These are phyloP conservation scores for Zasmidium cellare DNA, from an alignment of 2,329 filamentous ascomycete genomes.

Conservation along the genomic window DNA sequence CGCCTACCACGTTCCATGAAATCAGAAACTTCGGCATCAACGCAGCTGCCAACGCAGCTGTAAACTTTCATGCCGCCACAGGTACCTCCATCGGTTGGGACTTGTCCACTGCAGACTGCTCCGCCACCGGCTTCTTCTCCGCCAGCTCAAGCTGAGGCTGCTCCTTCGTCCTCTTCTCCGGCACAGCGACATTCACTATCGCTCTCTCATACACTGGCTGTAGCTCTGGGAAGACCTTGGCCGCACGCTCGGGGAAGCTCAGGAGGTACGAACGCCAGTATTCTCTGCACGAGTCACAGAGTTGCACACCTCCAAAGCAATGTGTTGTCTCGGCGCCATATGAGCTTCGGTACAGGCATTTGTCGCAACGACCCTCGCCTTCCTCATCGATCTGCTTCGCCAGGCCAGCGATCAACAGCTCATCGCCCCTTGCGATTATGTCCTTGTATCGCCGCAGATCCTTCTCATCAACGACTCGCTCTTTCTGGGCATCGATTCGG, in stretches of 20 bases:
- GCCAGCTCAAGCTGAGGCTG: too few relatives aligned
- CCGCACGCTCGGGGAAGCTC: neutral
- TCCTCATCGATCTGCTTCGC: conserved; percentile 6
- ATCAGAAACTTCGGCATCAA: too few relatives aligned
- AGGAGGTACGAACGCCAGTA: neutral
- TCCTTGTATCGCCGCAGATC: conserved; percentile 3
- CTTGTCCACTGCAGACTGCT: too few relatives aligned
- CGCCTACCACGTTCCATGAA: too few relatives aligned
- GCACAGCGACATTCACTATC: neutral
- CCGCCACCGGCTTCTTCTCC: too few relatives aligned
- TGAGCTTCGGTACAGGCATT: neutral
- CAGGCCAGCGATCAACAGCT: conserved; percentile 7
- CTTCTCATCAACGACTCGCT: neutral
- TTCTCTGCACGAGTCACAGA: neutral
- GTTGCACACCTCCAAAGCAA: neutral
- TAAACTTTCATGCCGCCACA: too few relatives aligned
- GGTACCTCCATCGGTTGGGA: too few relatives aligned
- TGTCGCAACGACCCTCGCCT: conserved; percentile 1
- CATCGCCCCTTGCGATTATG: conserved; percentile 7
- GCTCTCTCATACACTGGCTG: neutral
- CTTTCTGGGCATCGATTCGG: conserved; percentile 16
- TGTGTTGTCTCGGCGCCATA: neutral
- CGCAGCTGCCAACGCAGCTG: too few relatives aligned
- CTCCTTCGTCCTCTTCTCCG: too few relatives aligned
- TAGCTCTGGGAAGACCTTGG: neutral